These are phyloP conservation scores for Emericellopsis cladophorae DNA, from an alignment of 2,329 filamentous ascomycete species.

Conservation along the genomic window DNA sequence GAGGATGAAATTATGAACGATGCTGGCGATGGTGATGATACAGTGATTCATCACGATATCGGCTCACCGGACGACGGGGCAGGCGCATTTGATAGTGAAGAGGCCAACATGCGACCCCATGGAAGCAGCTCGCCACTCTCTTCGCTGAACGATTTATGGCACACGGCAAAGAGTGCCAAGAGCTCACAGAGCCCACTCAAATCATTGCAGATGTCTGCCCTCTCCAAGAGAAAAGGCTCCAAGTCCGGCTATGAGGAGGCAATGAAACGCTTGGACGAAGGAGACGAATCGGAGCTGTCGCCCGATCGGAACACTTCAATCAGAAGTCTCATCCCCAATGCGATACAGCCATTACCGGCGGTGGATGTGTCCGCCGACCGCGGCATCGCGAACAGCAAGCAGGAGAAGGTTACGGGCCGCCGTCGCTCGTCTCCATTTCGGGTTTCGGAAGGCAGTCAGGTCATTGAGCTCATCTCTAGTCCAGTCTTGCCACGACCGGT, in stretches of 20 bases:
- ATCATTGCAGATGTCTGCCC: slow-evolving; percentile 11
- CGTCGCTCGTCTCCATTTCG: not conserved
- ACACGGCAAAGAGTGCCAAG: slow-evolving; percentile 23
- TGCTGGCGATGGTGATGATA: slow-evolving; percentile 11
- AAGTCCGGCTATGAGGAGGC: slow-evolving; percentile 29
- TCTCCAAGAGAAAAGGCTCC: slow-evolving; percentile 10
- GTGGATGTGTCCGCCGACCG: not conserved
- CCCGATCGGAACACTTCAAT: slow-evolving; percentile 11
- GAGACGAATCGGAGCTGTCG: slow-evolving; percentile 13
- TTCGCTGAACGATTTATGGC: slow-evolving; percentile 25
- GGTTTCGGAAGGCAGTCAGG: slow-evolving; percentile 2
- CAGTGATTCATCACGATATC: slow-evolving; percentile 5
- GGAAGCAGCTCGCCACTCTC: slow-evolving; percentile 20
- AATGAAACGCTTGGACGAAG: slow-evolving; percentile 27
- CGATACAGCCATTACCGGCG: slow-evolving; percentile 13
- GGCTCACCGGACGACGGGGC: not conserved
- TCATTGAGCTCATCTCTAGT: slow-evolving; percentile 1
- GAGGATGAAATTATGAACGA: slow-evolving; percentile 12
- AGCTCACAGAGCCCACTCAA: slow-evolving; percentile 20
- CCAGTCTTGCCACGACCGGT: not conserved
- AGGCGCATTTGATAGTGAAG: not conserved
- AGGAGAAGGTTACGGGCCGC: not conserved
- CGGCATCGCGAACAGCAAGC: too few relatives aligned
- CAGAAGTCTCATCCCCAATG: slow-evolving; percentile 17
- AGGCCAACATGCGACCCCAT: not conserved